phyloP scores from a whole-genome alignment of 2,329 filamentous ascomycete species.

The Cladosporium sp. region DNA sequence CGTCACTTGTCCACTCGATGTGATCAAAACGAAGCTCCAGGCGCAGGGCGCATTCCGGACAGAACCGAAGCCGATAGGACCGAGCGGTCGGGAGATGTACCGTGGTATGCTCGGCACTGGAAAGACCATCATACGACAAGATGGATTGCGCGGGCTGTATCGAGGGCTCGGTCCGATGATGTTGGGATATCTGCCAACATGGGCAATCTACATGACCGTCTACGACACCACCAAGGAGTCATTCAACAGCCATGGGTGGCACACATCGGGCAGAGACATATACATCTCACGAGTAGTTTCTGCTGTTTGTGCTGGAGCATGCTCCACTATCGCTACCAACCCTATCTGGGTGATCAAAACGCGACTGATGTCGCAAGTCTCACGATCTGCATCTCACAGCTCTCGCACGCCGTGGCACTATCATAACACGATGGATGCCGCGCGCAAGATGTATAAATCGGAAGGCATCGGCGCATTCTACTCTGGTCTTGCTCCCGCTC shows the following conservation, averaged over 20 bases:
- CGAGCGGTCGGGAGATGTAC: constrained; percentile 60
- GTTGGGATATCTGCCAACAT: constrained; percentile 91
- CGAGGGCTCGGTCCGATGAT: constrained; percentile 91
- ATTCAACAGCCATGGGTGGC: constrained; percentile 55
- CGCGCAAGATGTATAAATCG: constrained; percentile 88
- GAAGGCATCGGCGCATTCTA: constrained; percentile 92
- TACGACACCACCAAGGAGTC: constrained; percentile 85
- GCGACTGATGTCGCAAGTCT: constrained; percentile 89
- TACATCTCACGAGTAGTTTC: constrained; percentile 81
- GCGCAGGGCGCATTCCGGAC: constrained; percentile 80
- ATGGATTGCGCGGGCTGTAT: constrained; percentile 87
- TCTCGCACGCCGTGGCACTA: constrained; percentile 84
- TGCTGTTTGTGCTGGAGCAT: constrained; percentile 84
- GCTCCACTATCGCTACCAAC: constrained; percentile 90
- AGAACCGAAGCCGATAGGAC: constrained; percentile 18
- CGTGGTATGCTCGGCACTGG: constrained; percentile 84
- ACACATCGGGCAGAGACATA: constrained; percentile 50
- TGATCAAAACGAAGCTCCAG: constrained; percentile 98
- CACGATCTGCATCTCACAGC: constrained; percentile 49
- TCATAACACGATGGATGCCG: constrained; percentile 80
- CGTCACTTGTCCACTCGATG: constrained; percentile 93
- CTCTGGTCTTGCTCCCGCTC: constrained; percentile 84
- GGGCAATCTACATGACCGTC: constrained; percentile 96
- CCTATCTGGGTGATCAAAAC: constrained; percentile 99
- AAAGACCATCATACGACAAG: constrained; percentile 77